phyloP scores from a whole-genome alignment of 768 basidiomycete species.

The Pleurotus tuoliensis region DNA sequence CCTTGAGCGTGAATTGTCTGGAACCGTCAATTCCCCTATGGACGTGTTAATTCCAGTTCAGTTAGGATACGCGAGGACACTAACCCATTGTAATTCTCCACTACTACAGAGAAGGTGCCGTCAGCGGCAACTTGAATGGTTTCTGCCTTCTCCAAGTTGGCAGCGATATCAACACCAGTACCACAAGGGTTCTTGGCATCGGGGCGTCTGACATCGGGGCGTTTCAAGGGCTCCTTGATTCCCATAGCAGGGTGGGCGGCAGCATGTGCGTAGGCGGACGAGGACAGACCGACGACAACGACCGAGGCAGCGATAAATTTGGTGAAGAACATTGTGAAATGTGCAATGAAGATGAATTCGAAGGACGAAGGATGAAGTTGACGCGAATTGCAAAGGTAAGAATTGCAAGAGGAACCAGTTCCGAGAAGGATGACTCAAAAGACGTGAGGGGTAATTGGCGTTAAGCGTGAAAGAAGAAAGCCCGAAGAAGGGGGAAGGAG shows the following conservation, averaged over 20 bases:
- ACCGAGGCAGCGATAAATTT: constrained; percentile 24
- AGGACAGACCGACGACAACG: constrained; percentile 28
- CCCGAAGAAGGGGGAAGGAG: too few relatives aligned
- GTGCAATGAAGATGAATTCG: too few relatives aligned
- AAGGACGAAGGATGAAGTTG: too few relatives aligned
- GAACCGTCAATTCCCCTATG: constrained; percentile 44
- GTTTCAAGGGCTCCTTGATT: constrained; percentile 23
- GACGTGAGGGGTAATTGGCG: too few relatives aligned
- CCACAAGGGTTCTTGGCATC: constrained; percentile 37
- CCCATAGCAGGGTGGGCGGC: constrained; percentile 39
- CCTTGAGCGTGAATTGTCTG: constrained; percentile 36
- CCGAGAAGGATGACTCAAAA: too few relatives aligned
- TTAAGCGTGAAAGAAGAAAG: too few relatives aligned
- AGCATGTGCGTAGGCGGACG: constrained; percentile 38
- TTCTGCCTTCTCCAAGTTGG: constrained; percentile 34
- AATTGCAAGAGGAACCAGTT: too few relatives aligned
- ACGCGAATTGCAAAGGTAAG: too few relatives aligned
- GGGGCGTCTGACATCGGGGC: constrained; percentile 30
- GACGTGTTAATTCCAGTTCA: too few relatives aligned
- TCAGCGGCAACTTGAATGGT: constrained; percentile 35
- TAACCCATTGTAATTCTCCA: constrained; percentile 46
- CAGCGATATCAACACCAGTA: constrained; percentile 31
- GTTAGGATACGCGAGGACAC: constrained; percentile 2
- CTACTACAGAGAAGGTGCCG: constrained; percentile 36
- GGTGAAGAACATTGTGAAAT: constrained; percentile 13